Evolutionary conservation across 2,329 filamentous ascomycete genomes (phyloP).

Genomic region (Pseudocercospora crystallina): DNA sequence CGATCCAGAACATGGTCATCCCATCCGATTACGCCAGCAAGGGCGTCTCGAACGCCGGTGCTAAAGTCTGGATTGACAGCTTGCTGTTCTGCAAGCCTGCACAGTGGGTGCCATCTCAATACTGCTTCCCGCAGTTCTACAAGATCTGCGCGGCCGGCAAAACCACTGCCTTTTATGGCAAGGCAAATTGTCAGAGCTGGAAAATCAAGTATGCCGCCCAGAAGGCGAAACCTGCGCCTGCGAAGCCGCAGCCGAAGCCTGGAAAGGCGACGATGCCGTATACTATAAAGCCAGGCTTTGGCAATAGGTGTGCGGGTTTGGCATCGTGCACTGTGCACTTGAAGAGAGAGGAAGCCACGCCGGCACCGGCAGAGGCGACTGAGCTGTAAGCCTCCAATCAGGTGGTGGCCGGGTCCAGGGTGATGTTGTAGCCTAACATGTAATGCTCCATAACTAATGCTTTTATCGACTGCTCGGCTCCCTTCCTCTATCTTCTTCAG

Average conservation of each 20-base stretch:
- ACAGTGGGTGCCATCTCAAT: background rate
- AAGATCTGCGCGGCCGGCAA: background rate
- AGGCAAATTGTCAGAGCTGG: conserved; percentile 3
- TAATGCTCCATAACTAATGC: background rate
- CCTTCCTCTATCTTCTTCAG: conserved; percentile 30
- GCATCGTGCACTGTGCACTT: too few species aligned
- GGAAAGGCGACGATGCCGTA: too few species aligned
- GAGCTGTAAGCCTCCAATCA: too few species aligned
- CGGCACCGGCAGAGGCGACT: too few species aligned
- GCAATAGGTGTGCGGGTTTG: too few species aligned
- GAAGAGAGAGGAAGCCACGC: too few species aligned
- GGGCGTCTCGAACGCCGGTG: background rate
- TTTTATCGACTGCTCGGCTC: conserved; percentile 26
- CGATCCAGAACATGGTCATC: background rate
- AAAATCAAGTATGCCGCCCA: background rate
- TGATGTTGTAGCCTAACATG: too few species aligned
- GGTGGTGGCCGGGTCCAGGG: too few species aligned
- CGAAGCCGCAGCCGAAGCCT: background rate
- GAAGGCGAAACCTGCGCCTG: background rate
- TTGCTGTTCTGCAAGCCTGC: background rate
- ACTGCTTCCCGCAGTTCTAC: conserved; percentile 2
- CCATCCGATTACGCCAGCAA: background rate
- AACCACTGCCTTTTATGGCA: background rate
- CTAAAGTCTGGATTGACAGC: background rate
- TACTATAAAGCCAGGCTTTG: too few species aligned